These are phyloP conservation scores for Ogataea populi-albae DNA, from an alignment of 805 yeast genomes.

Conservation along the genomic window DNA sequence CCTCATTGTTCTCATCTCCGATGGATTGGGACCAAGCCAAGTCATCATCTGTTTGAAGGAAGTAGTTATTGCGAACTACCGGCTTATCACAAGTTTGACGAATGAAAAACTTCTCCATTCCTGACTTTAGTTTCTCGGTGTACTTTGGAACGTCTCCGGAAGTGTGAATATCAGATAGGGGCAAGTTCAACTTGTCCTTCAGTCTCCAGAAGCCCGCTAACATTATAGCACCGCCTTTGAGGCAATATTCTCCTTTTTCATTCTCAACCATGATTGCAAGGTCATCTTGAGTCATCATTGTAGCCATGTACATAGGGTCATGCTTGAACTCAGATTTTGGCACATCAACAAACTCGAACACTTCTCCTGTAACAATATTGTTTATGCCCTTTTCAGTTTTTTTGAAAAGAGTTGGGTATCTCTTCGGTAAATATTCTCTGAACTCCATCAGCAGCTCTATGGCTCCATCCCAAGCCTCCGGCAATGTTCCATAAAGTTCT, in stretches of 20 bases:
- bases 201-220: constrained; percentile 72
- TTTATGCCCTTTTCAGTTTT: constrained; percentile 46
- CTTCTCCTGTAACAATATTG: constrained; percentile 54
- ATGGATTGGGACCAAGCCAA: constrained; percentile 65
- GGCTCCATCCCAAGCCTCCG: constrained; percentile 52
- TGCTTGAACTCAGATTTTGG: constrained; percentile 34
- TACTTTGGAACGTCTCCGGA: constrained; percentile 69
- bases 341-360: constrained; percentile 34
- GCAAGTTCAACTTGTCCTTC: constrained; percentile 54
- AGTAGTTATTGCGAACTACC: constrained; percentile 65
- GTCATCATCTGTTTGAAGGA: constrained; percentile 59
- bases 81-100: constrained; percentile 58
- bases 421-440: constrained; percentile 47
- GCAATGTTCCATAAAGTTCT: constrained; percentile 49
- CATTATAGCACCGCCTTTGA: constrained; percentile 60
- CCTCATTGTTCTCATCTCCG: constrained; percentile 51
- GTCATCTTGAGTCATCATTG: constrained; percentile 62
- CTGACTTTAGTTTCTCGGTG: constrained; percentile 51
- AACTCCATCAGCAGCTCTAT: constrained; percentile 55
- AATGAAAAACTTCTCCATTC: constrained; percentile 65
- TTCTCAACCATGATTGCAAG: constrained; percentile 64
- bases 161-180: constrained; percentile 57
- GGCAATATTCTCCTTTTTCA: constrained; percentile 52
- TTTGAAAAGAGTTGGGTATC: constrained; percentile 56
- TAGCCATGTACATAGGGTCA: constrained; percentile 60